phyloP scores from a whole-genome alignment of 2,329 filamentous ascomycete species.

The Ambrosiella cleistominuta region DNA sequence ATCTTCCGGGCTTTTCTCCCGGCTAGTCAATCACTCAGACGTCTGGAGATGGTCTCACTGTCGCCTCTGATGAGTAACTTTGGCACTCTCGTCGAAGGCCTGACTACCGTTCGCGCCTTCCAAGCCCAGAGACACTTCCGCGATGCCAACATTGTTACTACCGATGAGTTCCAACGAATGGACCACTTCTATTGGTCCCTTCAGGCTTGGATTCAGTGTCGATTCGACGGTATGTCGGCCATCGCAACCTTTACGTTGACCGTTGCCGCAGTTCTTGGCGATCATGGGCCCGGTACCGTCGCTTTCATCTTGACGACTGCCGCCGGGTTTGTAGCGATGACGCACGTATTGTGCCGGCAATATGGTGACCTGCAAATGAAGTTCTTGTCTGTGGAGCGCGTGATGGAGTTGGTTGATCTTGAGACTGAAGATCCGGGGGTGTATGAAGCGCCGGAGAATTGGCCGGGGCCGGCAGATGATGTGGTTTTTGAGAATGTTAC shows the following conservation, averaged over 20 bases:
- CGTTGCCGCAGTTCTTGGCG: conserved; percentile 53
- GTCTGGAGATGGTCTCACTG: conserved; percentile 77
- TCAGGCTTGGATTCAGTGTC: conserved; percentile 68
- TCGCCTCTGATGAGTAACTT: conserved; percentile 87
- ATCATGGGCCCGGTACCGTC: conserved; percentile 60
- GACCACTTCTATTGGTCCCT: conserved; percentile 92
- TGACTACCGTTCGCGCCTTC: conserved; percentile 76
- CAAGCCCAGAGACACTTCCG: conserved; percentile 65
- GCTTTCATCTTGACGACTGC: conserved; percentile 70
- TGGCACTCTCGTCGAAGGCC: conserved; percentile 65
- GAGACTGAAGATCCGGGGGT: conserved; percentile 56
- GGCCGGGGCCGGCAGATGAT: conserved; percentile 56
- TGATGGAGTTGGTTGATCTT: conserved; percentile 64
- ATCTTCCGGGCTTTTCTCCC: conserved; percentile 67
- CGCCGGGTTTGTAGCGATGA: conserved; percentile 48
- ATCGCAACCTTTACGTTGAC: conserved; percentile 58
- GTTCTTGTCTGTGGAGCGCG: conserved; percentile 75
- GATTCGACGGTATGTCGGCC: conserved; percentile 57
- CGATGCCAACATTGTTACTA: conserved; percentile 58
- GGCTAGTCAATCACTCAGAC: conserved; percentile 63
- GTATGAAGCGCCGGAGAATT: conserved; percentile 52
- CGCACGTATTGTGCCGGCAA: conserved; percentile 55
- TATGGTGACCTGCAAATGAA: conserved; percentile 83
- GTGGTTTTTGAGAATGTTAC: conserved; percentile 63
- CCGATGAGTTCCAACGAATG: conserved; percentile 82